These are phyloP conservation scores for Pseudogymnoascus sp. DNA, from an alignment of 2,329 filamentous ascomycete species.

Conservation along the genomic window DNA sequence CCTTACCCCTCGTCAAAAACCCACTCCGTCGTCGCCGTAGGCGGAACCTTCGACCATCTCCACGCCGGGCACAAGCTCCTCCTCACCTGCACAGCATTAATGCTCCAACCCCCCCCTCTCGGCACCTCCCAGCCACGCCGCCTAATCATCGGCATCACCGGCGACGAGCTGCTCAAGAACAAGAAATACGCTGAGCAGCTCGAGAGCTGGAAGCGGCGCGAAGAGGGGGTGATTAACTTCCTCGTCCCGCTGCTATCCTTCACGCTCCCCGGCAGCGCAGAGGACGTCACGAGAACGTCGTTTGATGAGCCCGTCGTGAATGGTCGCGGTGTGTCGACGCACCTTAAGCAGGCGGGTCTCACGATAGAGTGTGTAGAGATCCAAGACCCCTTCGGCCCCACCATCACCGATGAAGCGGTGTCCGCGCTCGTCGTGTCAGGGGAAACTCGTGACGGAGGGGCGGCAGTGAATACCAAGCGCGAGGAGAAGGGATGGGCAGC, in stretches of 20 bases:
- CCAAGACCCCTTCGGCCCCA: constrained; percentile 82
- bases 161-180: constrained; percentile 74
- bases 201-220: constrained; percentile 71
- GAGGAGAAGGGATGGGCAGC: constrained; percentile 64
- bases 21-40: constrained; percentile 65
- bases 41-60: constrained; percentile 93
- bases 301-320: constrained; percentile 28
- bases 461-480: constrained; percentile 78
- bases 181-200: constrained; percentile 81
- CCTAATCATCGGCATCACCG: constrained; percentile 80
- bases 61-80: constrained; percentile 95
- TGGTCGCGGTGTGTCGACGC: constrained; percentile 45
- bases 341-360: constrained; percentile 51
- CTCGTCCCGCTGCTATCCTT: constrained; percentile 53
- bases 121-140: constrained; percentile 32
- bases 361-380: constrained; percentile 75
- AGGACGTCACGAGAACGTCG: constrained; percentile 26
- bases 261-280: constrained; percentile 32
- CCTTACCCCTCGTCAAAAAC: constrained; percentile 14
- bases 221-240: constrained; percentile 62
- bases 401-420: constrained; percentile 71
- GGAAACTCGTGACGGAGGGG: constrained; percentile 77
- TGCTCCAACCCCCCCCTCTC: constrained; percentile 48
- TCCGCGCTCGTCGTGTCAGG: constrained; percentile 77
- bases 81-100: constrained; percentile 74